Evolutionary conservation across 345 rosid species (phyloP), one percentile per base, ranked within the genome.

Genomic region (Cardamine resedifolia): DNA sequence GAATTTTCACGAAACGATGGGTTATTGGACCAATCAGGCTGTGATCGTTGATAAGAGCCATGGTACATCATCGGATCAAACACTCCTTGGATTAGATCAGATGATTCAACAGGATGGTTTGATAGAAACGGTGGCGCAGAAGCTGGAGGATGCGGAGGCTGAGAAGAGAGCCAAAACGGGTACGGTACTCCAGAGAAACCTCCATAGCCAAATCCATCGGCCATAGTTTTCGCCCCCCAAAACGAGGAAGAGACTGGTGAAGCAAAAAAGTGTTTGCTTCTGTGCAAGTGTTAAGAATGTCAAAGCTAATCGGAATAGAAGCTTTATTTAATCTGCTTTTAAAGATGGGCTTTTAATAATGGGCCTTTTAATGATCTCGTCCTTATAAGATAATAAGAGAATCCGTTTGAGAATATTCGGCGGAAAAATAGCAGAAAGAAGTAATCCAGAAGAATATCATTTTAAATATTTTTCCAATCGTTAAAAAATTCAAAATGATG

Each of bases 11-110:
- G 67, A 41, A 30, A 70, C 23, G 73, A 14, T 43, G 69, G 68
- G 12, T 20, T 50, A 66, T 27, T 38, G 0, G 56, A 49, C 80
- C 66, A 64, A 49, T 57, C 67, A 49, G 67, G 39, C 4, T 62
- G 72, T 43, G 76, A 70, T 70, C 21, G 76, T 33, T 64, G 41
- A 64, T 55, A 56, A 56, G 44, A 15, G 27, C 47, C 59, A 20
- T 28, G 70, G 64, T 50, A 66, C 2, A 10, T 49, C 63, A 48
- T 70, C 67, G 76, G 80, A 77, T 64, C 71, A 64, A 50, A 47
- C 36, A 16, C 18, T 64, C 58, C 39, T 56, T 47, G 70, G 49
- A 44, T 48, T 57, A 50, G 75, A 64, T 64, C 66, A 64, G 31
- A 47, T 21, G 76, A 69, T 38, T 70, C 76, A 27, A 39, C 48